Base-by-base conservation (phyloP, 345 rosid genomes). In the Balakata baccata region DNA sequence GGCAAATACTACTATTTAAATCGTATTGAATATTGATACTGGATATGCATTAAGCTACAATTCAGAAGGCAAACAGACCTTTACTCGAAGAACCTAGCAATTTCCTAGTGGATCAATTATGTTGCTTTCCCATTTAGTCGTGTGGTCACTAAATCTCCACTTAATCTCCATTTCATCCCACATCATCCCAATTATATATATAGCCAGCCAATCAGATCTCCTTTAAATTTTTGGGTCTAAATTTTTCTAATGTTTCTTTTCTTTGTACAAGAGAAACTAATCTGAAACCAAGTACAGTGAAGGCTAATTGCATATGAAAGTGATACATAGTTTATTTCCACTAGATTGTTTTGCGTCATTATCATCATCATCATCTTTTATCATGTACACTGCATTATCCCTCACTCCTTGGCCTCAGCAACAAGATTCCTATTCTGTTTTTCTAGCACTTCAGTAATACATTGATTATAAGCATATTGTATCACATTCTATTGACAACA, bases 301-400 rank as follows among this genome's bases (percentile, higher is more conserved):
- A 77, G 69, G 61, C 34, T 38, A 34, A 12, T 50, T 20, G 5
- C 60, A 52, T 64, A 56, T 53, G 52, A 54, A 74, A 74, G 78
- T 18, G 66, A 70, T 58, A 41, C 38, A 13, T 1, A 69, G 16
- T 37, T n/a, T n/a, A n/a, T n/a, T n/a, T 64, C 68, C 69, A 59
- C 70, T 49, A 25, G 39, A 41, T 59, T 52, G 70, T 65, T 77
- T 74, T 57, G 57, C 76, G 50, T 76, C 81, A 39, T 18, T 52
- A 2, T 47, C 12, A 65, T 43, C 47, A 43, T 6, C 47, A 4
- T 43, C 8, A 4, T 4, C 5, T 50, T 75, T 22, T 57, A 57
- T 57, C 25, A 57, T 57, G 20, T n/a, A 25, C 61, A n/a, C 29
- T 57, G 63, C 45, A 65, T 69, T 57, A 52, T 72, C 66, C 51